A percentile compares a stretch with the other conserved stretches of the same genome.
Conservation (phyloP, 1,284 basidiomycete species). For the Tilletia caries region DNA sequence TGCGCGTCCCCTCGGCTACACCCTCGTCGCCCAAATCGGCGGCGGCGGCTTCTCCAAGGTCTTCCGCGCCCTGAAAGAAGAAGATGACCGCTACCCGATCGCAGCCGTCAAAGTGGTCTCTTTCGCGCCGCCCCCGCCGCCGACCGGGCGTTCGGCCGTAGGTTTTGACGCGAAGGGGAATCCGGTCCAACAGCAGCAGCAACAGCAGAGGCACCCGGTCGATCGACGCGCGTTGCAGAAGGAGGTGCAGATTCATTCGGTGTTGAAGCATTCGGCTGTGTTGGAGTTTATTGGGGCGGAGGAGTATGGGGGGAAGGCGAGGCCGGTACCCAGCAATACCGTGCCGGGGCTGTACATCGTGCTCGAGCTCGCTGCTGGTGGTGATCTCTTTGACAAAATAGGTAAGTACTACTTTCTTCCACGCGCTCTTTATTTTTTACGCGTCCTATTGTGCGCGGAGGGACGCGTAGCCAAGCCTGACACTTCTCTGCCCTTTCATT, state of each 20-base stretch:
- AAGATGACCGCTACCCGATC: slow-evolving; percentile 31
- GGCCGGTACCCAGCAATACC: slow-evolving; percentile 36
- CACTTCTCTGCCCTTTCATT: neutral
- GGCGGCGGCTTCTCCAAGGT: slow-evolving; percentile 52
- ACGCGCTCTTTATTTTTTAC: slow-evolving; percentile 7
- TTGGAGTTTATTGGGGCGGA: slow-evolving; percentile 75
- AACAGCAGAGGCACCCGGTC: slow-evolving; percentile 40
- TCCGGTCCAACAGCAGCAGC: neutral
- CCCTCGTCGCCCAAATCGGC: slow-evolving; percentile 48
- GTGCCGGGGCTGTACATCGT: slow-evolving; percentile 75
- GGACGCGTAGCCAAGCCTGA: neutral
- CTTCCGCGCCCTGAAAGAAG: slow-evolving; percentile 45
- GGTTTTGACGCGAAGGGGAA: neutral
- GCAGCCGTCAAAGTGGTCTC: slow-evolving; percentile 53
- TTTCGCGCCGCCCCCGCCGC: slow-evolving; percentile 35
- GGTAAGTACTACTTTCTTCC: slow-evolving; percentile 63
- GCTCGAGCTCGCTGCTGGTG: slow-evolving; percentile 85
- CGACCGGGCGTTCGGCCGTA: neutral
- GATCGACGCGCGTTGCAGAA: slow-evolving; percentile 61
- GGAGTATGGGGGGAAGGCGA: slow-evolving; percentile 32
- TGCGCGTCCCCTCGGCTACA: slow-evolving; percentile 54
- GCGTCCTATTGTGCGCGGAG: neutral
- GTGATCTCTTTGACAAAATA: slow-evolving; percentile 97
- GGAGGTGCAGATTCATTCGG: slow-evolving; percentile 85
- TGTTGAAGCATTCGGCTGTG: slow-evolving; percentile 76